Percentiles rank a stretch among this genome's conserved stretches.
phyloP scores from a whole-genome alignment of 2,329 filamentous ascomycete genomes.

The Fusarium musae region DNA sequence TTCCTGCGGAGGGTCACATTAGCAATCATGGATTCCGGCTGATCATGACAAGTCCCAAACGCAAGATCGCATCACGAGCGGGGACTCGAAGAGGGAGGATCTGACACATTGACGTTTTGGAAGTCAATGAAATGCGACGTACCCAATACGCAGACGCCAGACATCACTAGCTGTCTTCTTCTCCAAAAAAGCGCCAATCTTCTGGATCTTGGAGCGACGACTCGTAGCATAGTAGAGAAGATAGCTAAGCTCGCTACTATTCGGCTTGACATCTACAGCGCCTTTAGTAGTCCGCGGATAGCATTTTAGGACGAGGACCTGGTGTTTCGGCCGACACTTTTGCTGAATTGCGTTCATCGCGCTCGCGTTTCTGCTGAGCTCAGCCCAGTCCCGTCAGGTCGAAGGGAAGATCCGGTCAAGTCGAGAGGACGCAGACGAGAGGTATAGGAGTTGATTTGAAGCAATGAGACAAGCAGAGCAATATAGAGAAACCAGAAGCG shows the following conservation, averaged over 20 bases:
- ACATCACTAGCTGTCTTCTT: conserved; percentile 94
- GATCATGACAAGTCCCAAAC: not conserved
- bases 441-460: not conserved
- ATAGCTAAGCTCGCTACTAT: conserved; percentile 96
- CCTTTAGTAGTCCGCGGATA: conserved; percentile 94
- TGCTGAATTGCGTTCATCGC: conserved; percentile 73
- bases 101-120: conserved; percentile 30
- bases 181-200: conserved; percentile 94
- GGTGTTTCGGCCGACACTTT: conserved; percentile 90
- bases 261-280: conserved; percentile 91
- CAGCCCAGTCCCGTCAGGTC: conserved; percentile 32
- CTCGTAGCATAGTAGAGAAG: conserved; percentile 97
- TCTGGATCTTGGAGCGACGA: conserved; percentile 93
- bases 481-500: conserved; percentile 2
- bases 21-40: conserved; percentile 1
- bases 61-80: not conserved
- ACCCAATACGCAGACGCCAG: conserved; percentile 89
- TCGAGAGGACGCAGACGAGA: not conserved
- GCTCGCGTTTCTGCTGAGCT: conserved; percentile 34
- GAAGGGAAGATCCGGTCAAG: not conserved
- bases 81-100: not conserved
- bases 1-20: conserved; percentile 67
- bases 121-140: conserved; percentile 46
- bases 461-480: conserved; percentile 2
- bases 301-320: conserved; percentile 95